Evolutionary conservation across 768 basidiomycete species (phyloP), one percentile per base, ranked within the genome.

Genomic region (Agaricus subrufescens): DNA sequence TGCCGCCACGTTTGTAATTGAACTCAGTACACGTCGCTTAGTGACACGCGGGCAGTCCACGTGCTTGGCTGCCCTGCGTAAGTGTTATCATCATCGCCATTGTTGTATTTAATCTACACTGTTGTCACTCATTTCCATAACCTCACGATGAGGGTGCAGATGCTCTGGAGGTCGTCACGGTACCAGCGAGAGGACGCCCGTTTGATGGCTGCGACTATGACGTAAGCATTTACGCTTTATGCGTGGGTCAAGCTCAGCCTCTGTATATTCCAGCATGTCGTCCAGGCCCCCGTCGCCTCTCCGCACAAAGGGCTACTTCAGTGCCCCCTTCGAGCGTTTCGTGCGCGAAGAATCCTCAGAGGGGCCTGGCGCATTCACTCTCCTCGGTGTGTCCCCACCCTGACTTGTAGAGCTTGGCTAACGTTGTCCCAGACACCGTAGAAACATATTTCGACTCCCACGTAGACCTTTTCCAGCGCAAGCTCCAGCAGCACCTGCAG

Each of bases 371-470:
- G 91, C 89, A 31, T 89, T 94, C 64, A 94, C 94, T 2, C 73
- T 96, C 27, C 76, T 95, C 5, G 94, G 93, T 93, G 65, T 56
- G 81, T 69, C 45, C 14, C 25, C 15, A 31, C 27, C 23, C 49
- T 19, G 14, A 48, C 25, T 48, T 49, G 50, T 66, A 65, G 58
- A 50, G 57, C 34, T 60, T 65, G 39, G 67, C 58, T 40, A 31
- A 64, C 47, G 50, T 53, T 44, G 44, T 34, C 30, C 11, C 64
- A 95, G 94, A 97, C 70, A 96, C 94, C 8, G 76, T 94, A 68
- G 94, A 97, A 72, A 97, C 94, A 0, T 97, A 89, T 66, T 96
- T 94, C 67, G 94, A 98, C 73, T 93, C 94, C 1, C 87, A 90
- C 67, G 75, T 91, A 60, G 90, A 91, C 67, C 77, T 92, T 14